A percentile compares a stretch with the other conserved stretches of the same genome.
These are phyloP conservation scores for Scleroderma citrinum DNA, from an alignment of 768 basidiomycete genomes.

Conservation along the genomic window DNA sequence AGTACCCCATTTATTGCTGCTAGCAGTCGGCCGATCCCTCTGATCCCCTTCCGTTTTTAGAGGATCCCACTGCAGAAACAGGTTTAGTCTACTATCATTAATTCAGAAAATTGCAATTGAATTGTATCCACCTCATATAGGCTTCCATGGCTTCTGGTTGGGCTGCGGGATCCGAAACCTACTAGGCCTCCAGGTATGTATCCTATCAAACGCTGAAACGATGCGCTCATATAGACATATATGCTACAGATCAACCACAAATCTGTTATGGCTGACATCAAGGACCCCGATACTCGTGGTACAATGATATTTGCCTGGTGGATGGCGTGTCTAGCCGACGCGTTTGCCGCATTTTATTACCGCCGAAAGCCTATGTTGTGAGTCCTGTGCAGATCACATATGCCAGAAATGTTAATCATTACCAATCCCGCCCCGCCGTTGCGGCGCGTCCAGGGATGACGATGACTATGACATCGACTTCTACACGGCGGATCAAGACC, in stretches of 20 bases:
- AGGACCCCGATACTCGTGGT: slow-evolving; percentile 68
- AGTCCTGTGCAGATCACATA: slow-evolving; percentile 19
- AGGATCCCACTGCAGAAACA: slow-evolving; percentile 65
- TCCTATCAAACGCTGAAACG: background rate
- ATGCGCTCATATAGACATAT: slow-evolving; percentile 2
- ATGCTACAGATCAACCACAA: slow-evolving; percentile 72
- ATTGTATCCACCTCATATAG: slow-evolving; percentile 32
- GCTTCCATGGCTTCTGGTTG: slow-evolving; percentile 84
- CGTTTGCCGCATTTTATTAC: slow-evolving; percentile 79
- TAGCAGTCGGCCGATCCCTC: background rate
- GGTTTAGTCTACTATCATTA: slow-evolving; percentile 38
- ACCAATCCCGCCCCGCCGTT: background rate
- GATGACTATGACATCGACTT: slow-evolving; percentile 90
- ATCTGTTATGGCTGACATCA: slow-evolving; percentile 65
- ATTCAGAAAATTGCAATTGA: slow-evolving; percentile 12
- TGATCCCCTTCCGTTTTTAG: slow-evolving; percentile 31
- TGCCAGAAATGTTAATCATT: slow-evolving; percentile 16
- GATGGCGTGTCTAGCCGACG: slow-evolving; percentile 85
- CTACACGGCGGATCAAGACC: slow-evolving; percentile 67
- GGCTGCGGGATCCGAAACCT: slow-evolving; percentile 73
- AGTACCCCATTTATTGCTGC: slow-evolving; percentile 32
- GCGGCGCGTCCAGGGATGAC: slow-evolving; percentile 47
- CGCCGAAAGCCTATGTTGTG: slow-evolving; percentile 75
- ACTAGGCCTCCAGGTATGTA: slow-evolving; percentile 60
- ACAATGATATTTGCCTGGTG: slow-evolving; percentile 93